Percentiles rank a stretch among this genome's conserved stretches.
Conservation (phyloP, 805 yeast genomes). For the Middelhovenomyces tepae region DNA sequence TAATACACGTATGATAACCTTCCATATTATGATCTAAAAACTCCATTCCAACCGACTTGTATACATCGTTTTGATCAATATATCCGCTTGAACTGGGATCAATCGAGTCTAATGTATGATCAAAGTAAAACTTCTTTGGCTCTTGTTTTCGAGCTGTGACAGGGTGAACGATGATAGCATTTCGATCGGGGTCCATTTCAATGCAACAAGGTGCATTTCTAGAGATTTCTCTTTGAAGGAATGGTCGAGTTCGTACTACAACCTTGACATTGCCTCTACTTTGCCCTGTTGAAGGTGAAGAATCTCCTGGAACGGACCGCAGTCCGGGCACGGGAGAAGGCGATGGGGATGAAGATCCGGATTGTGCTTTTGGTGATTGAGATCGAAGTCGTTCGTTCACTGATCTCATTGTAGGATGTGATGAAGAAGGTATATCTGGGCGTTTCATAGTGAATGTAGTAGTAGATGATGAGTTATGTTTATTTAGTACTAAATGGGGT, state of each 20-base stretch:
- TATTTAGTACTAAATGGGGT: no score
- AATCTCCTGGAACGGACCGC: conserved; percentile 1
- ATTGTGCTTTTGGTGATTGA: no score
- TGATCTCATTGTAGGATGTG: no score
- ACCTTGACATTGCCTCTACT: conserved; percentile 29
- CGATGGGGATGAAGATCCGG: no score
- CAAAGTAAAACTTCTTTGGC: conserved; percentile 40
- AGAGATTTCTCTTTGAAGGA: conserved; percentile 20
- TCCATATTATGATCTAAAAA: conserved; percentile 53
- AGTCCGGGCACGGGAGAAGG: no score
- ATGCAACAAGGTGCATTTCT: conserved; percentile 11
- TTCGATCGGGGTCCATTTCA: conserved; percentile 12
- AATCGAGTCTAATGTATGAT: conserved; percentile 44
- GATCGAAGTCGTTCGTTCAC: no score
- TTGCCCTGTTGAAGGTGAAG: no score
- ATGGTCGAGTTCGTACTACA: conserved; percentile 33
- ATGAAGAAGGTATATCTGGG: no score
- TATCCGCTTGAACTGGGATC: conserved; percentile 27
- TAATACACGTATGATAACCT: conserved; percentile 66
- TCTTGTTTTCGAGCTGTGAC: conserved; percentile 19
- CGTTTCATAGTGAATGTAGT: no score
- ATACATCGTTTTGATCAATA: conserved; percentile 44
- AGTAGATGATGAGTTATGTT: no score
- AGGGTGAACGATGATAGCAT: conserved; percentile 17
- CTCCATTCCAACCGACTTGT: conserved; percentile 47